Base-by-base conservation (phyloP, 2,329 filamentous ascomycete species). In the Myrmaecium sp. region DNA sequence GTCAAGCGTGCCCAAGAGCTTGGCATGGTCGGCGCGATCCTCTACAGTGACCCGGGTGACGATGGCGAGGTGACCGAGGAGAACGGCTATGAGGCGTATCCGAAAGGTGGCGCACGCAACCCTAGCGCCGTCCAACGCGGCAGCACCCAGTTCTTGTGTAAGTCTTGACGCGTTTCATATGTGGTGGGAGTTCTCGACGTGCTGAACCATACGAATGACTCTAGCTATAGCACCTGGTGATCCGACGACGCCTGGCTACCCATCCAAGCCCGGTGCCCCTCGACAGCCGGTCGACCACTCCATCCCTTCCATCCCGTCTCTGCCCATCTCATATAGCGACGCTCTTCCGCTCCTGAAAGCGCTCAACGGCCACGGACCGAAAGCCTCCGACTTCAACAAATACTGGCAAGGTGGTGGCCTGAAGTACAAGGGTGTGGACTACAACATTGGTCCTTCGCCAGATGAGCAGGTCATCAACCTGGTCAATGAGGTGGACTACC, bases 201-300 rank as follows among this genome's bases (percentile, higher is more conserved):
- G 25, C 6, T 7, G 25, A 9, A n/a, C n/a, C n/a, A n/a, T 36
- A 12, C 29, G 21, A 45, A 27, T 8, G 12, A 3, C 3, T 32
- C 1, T n/a, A 69, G 66, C 64, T 36, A 56, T 68, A 20, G 59
- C 61, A 23, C 68, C 69, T 12, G 71, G 70, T 28, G 71, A 95
- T 43, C 86, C 86, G 25, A 92, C 89, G 0, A 95, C 89, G 0
- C 82, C 83, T 11, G 89, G 89, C 7, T 94, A 93, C 44, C 79
- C 86, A 5, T 93, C 83, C 1, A 86, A 86, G 49, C 86, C 84
- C 4, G 86, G 77, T n/a, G 78, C 64, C 14, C 79, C 81, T 18
- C 74, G 86, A 14, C 62, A 71, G 31, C 69, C 81, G 5, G 69
- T 74, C 0, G 62, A 81, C 12, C 60, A 66, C 15, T 65, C 67